Conservation (phyloP, 1,284 basidiomycete species). For the Gastroboletus turbinatus region DNA sequence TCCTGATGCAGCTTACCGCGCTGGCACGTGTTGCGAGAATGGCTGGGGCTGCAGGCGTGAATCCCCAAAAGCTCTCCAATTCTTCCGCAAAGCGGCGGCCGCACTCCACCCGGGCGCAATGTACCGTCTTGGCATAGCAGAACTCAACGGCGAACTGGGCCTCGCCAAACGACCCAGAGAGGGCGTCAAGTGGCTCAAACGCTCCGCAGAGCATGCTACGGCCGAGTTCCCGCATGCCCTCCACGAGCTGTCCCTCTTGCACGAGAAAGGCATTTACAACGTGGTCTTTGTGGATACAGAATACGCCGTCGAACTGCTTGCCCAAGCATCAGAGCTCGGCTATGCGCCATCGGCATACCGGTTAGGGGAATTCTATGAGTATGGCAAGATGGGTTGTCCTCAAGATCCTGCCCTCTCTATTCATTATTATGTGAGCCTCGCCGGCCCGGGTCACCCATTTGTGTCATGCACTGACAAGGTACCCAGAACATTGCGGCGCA, state of each 20-base stretch:
- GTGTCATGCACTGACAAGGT: conserved; percentile 10
- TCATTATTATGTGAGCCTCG: conserved; percentile 87
- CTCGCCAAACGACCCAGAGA: conserved; percentile 88
- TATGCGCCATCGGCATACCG: conserved; percentile 97
- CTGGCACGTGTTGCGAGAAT: conserved; percentile 97
- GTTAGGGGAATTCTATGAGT: conserved; percentile 98
- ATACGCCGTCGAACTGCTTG: conserved; percentile 92
- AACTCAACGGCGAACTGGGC: conserved; percentile 94
- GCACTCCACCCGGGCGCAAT: conserved; percentile 92
- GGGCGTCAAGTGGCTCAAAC: conserved; percentile 98
- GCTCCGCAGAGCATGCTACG: conserved; percentile 91
- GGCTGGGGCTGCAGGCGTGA: conserved; percentile 98
- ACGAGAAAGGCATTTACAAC: conserved; percentile 95
- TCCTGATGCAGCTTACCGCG: conserved; percentile 92
- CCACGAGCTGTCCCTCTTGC: conserved; percentile 92
- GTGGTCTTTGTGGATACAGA: conserved; percentile 96
- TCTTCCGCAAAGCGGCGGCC: conserved; percentile 92
- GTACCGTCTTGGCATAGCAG: conserved; percentile 94
- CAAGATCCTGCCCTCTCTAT: conserved; percentile 96
- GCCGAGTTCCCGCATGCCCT: conserved; percentile 96
- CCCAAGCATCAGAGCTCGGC: conserved; percentile 92
- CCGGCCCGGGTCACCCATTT: background rate
- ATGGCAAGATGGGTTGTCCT: conserved; percentile 98
- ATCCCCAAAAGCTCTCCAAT: conserved; percentile 87
- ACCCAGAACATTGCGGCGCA: conserved; percentile 94